Evolutionary conservation across 2,329 filamentous ascomycete genomes (phyloP), one percentile per base, ranked within the genome.

Genomic region (Aphanocladium album): DNA sequence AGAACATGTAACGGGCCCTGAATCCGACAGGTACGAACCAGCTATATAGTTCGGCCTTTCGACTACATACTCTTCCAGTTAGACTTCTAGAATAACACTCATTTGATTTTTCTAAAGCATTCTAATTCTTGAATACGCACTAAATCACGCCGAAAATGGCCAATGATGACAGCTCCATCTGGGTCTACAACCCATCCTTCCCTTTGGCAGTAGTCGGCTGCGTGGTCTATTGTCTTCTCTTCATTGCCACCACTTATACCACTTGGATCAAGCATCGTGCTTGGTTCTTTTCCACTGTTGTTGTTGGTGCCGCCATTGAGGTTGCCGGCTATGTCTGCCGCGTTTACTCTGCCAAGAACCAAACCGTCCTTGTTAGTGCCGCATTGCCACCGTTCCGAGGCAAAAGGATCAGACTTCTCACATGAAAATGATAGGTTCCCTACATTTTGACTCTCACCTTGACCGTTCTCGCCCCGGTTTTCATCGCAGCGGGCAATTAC

Each of bases 401-500:
- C 16, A 12, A 21, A 45, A 41, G 1, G 14, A 14, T 11, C 21
- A 16, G 30, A 19, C 2, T n/a, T 37, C 16, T 47, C 7, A 23
- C 25, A 4, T 14, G 14, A 6, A 25, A 61, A 60, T 4, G 2
- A 5, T 17, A 74, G 71, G 65, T 68, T 1, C 67, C 76, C 1
- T 80, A 77, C 57, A 72, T 78, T 5, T 64, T 72, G 43, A 75
- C 72, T 1, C 64, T 72, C 5, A 74, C 73, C 0, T 70, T 79
- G 23, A 77, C 80, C n/a, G 76, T 81, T 14, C 71, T 83, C 45
- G 77, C 79, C 0, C 80, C 80, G 0, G 72, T 81, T 46, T 74
- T 82, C 56, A 68, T 81, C 53, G 78, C 78, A 17, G 80, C 80
- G 0, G 79, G 77, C 2, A 77, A 81, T 60, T 83, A 83, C 67